Conservation (phyloP, 176 grass and related monocot genomes). For the maize (Zea mays) region DNA sequence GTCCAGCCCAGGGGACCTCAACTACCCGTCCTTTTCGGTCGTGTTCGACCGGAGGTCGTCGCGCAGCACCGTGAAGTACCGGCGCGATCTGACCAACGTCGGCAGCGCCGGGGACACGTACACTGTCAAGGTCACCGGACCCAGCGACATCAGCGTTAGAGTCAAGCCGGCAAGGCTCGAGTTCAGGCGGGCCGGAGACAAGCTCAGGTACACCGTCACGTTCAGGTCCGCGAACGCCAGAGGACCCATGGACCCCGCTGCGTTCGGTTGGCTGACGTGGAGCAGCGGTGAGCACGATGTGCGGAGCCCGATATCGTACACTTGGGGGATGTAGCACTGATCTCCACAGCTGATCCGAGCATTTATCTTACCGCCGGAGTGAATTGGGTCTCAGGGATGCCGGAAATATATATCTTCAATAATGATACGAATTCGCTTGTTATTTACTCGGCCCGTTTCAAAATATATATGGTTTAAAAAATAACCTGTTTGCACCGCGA, state of each 20-base stretch:
- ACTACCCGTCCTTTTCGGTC: constrained; percentile 93
- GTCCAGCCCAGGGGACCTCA: constrained; percentile 70
- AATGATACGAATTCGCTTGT: background rate
- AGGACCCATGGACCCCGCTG: constrained; percentile 38
- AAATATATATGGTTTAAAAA: background rate
- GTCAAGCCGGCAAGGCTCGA: constrained; percentile 68
- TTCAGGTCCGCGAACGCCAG: constrained; percentile 55
- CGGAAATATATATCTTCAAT: constrained; percentile 22
- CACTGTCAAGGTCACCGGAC: constrained; percentile 44
- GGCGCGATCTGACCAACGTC: constrained; percentile 83
- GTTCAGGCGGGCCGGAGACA: constrained; percentile 60
- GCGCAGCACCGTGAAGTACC: constrained; percentile 52
- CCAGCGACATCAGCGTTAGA: constrained; percentile 53
- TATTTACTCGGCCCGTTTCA: background rate
- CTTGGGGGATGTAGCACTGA: constrained; percentile 46
- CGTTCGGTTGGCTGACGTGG: constrained; percentile 86
- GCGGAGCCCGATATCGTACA: constrained; percentile 68
- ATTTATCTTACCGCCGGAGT: background rate
- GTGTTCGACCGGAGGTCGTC: constrained; percentile 58
- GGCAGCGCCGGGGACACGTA: constrained; percentile 46
- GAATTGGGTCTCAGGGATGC: background rate
- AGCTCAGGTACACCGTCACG: constrained; percentile 54
- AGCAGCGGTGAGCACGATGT: constrained; percentile 58
- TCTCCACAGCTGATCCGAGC: background rate
- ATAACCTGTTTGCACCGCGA: too few species aligned